Conservation (phyloP, 345 rosid species). For the Cardamine chenopodiifolia region DNA sequence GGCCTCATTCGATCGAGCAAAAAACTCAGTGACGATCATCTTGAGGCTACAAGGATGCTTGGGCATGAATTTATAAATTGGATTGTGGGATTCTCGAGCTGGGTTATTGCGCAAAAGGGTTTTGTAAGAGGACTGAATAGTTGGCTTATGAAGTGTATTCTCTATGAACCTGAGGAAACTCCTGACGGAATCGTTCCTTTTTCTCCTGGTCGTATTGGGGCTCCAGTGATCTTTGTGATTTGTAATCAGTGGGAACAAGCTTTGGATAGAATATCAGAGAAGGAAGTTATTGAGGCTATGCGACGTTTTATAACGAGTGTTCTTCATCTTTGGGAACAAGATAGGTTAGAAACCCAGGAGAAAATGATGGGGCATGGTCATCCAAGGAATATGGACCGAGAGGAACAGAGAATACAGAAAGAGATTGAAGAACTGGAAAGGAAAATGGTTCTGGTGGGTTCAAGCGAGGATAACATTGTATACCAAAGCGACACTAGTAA, state of each 20-base stretch:
- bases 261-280: constrained; percentile 71
- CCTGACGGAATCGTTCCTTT: constrained; percentile 82
- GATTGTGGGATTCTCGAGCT: constrained; percentile 63
- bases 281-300: constrained; percentile 79
- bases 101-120: constrained; percentile 77
- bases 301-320: constrained; percentile 59
- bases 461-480: constrained; percentile 43
- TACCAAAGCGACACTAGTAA: constrained; percentile 73
- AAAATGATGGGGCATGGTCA: constrained; percentile 61
- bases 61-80: constrained; percentile 71
- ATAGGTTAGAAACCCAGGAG: constrained; percentile 57
- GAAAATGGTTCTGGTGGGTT: constrained; percentile 55
- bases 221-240: constrained; percentile 87
- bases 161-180: constrained; percentile 91
- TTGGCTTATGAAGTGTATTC: constrained; percentile 83
- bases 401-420: constrained; percentile 81
- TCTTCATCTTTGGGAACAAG: constrained; percentile 79
- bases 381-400: constrained; percentile 64
- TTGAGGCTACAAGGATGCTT: constrained; percentile 59
- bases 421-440: constrained; percentile 84
- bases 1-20: constrained; percentile 56
- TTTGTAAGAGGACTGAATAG: constrained; percentile 70
- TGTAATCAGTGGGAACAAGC: constrained; percentile 94
- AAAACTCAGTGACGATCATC: constrained; percentile 59
- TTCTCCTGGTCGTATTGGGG: constrained; percentile 94